These are phyloP conservation scores for Thermochaetoides dissita DNA, from an alignment of 2,329 filamentous ascomycete genomes.

Conservation along the genomic window DNA sequence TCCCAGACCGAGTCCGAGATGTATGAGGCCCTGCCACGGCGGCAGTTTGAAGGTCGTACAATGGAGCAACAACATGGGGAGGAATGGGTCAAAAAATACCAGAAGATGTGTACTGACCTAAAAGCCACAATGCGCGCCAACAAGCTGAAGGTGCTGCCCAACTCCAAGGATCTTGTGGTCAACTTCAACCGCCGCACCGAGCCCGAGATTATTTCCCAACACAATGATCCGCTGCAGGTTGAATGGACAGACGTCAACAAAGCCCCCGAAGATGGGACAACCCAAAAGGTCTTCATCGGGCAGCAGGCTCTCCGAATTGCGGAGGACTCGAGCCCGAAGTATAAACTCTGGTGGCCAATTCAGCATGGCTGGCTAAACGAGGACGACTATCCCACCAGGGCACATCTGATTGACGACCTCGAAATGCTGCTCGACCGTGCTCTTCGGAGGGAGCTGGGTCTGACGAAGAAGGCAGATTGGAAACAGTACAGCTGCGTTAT, in stretches of 20 bases:
- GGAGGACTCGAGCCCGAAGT: conserved; percentile 75
- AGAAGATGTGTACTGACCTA: conserved; percentile 70
- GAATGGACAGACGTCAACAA: conserved; percentile 81
- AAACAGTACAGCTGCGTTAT: conserved; percentile 91
- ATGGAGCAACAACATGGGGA: conserved; percentile 76
- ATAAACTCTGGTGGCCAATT: conserved; percentile 87
- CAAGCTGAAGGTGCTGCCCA: conserved; percentile 90
- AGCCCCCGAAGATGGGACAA: conserved; percentile 49
- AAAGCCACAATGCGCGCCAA: conserved; percentile 84
- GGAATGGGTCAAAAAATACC: conserved; percentile 63
- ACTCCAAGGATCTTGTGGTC: conserved; percentile 87
- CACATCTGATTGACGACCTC: conserved; percentile 73
- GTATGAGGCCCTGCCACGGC: conserved; percentile 60
- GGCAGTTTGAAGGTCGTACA: conserved; percentile 47
- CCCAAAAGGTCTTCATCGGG: conserved; percentile 59
- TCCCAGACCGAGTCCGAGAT: conserved; percentile 71
- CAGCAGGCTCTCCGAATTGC: conserved; percentile 73
- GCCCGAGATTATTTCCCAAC: conserved; percentile 77
- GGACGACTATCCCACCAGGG: conserved; percentile 66
- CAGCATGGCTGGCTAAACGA: conserved; percentile 81
- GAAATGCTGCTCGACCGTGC: conserved; percentile 76
- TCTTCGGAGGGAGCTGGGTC: conserved; percentile 68
- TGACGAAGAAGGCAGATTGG: conserved; percentile 68
- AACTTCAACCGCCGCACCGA: conserved; percentile 83
- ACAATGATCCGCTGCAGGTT: conserved; percentile 86